Evolutionary conservation across 495 filamentous ascomycete genomes (phyloP), one percentile per base, ranked within the genome.

Genomic region (Platismatia glauca): DNA sequence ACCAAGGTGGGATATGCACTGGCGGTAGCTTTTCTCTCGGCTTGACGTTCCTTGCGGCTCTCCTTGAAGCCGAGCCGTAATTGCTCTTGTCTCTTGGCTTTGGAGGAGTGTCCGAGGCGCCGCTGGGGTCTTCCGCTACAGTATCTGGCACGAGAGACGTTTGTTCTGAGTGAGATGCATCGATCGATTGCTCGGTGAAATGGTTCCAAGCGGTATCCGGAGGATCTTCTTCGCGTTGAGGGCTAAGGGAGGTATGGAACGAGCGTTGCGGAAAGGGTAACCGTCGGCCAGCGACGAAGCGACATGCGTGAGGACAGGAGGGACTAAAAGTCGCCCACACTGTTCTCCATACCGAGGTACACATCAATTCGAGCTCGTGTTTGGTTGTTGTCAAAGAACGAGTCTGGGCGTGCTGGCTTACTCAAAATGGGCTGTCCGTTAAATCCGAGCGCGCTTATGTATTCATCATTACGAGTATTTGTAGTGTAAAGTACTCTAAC

Each of bases 1-100:
- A 78, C 75, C 77, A 78, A 18, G 69, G 62, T 18, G 77, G 77
- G 38, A 79, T 67, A 38, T 61, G 58, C 1, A 64, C 39, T 15
- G 62, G 69, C 41, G 66, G 60, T 20, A 66, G 8, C 18, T 67
- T 69, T 35, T 60, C 60, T 34, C 52, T 63, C 43, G 56, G 55
- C 58, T 69, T 70, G 15, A 68, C 35, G 59, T 74, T 74, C 50
- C 64, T 67, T n/a, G 44, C 52, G 34, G 68, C 67, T 61, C 70
- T 71, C 31, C 62, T 55, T 46, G 65, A 63, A 12, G 67, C 67
- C 27, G 71, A 69, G 16, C 71, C 71, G 59, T 73, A 71, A 57
- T 69, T 58, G 53, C 58, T 62, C 57, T 34, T 65, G 37, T 70
- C 66, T 29, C 58, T 66, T 9, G 64, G 62, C 35, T 59, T 66